These are phyloP conservation scores for Phytophthora syringae DNA, from an alignment of 352 stramenopile genomes.

Conservation along the genomic window DNA sequence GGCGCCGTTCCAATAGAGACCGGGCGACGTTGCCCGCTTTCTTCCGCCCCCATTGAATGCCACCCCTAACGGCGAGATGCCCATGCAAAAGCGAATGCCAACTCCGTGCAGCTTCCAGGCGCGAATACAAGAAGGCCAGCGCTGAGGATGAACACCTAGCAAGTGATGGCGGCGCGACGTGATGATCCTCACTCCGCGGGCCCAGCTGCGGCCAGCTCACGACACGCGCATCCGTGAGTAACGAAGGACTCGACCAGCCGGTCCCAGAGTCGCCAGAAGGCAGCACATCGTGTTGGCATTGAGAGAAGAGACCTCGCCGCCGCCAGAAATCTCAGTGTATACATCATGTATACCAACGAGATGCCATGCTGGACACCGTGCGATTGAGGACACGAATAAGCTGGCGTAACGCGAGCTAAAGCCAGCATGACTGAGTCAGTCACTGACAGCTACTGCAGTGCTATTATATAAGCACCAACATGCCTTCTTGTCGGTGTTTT, in stretches of 20 bases:
- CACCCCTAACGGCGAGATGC: constrained; percentile 8
- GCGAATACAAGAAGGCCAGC: not conserved
- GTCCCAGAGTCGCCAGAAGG: constrained; percentile 18
- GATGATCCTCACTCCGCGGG: too few species aligned
- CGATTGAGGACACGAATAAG: not conserved
- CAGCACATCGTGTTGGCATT: constrained; percentile 26
- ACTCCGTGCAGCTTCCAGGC: too few species aligned
- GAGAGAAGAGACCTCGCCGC: too few species aligned
- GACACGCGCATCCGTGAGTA: constrained; percentile 27
- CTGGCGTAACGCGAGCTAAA: not conserved
- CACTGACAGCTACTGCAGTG: constrained; percentile 8
- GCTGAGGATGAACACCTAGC: not conserved
- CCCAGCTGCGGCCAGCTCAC: not conserved
- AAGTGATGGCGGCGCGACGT: not conserved
- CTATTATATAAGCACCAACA: too few species aligned
- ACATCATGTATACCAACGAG: too few species aligned
- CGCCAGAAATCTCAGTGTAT: too few species aligned
- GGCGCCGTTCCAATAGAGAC: not conserved
- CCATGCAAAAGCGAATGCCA: too few species aligned
- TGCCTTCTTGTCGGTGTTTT: too few species aligned
- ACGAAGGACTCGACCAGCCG: constrained; percentile 16
- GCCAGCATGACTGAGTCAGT: not conserved
- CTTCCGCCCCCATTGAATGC: constrained; percentile 32
- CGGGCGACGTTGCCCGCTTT: constrained; percentile 24
- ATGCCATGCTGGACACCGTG: too few species aligned